Evolutionary conservation across 1,139 yeast species (phyloP), one percentile per base, ranked within the genome.

Genomic region (Saccharomyces hybrid): DNA sequence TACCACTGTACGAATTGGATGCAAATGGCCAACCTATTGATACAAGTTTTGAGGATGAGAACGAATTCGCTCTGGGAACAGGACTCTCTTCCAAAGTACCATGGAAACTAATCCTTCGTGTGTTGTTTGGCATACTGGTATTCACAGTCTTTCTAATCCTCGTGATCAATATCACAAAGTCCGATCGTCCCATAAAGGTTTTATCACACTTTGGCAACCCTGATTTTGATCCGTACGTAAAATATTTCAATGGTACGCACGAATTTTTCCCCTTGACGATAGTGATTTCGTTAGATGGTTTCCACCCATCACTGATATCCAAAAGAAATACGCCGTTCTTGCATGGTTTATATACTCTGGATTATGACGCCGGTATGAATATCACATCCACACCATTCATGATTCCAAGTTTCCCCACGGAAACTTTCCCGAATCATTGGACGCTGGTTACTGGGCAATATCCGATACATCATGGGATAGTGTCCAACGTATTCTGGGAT

Each of bases 361-460:
- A 47, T 3, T 41, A 41, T 29, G 32, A 47, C 11, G 46, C 13
- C 2, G 26, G 26, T 16, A 38, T 38, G 44, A 81, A 78, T 60
- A 87, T 87, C 4, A 82, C 95, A 3, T 52, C 53, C 25, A 50
- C 61, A 4, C 96, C 97, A 0, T 89, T 81, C 64, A 87, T 91
- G 93, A 72, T 71, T 3, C 96, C 97, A 0, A 80, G 89, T 4
- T 90, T 90, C 68, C 97, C 97, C 1, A 81, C 95, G 0, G 86
- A 90, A 42, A 88, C 96, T 0, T 88, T 88, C 64, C 95, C 96
- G 0, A 90, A 91, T 67, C 96, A 89, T 68, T 91, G 96, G 95
- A 83, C 96, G 0, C 67, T 91, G 60, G 84, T 87, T 0, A 91
- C 97, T 0, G 98, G 98, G 0, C 71, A 87, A 51, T 81, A 83